Percentiles rank a stretch among this genome's conserved stretches.
Conservation (phyloP, 805 yeast genomes). For the Saccharomyces jurei region DNA sequence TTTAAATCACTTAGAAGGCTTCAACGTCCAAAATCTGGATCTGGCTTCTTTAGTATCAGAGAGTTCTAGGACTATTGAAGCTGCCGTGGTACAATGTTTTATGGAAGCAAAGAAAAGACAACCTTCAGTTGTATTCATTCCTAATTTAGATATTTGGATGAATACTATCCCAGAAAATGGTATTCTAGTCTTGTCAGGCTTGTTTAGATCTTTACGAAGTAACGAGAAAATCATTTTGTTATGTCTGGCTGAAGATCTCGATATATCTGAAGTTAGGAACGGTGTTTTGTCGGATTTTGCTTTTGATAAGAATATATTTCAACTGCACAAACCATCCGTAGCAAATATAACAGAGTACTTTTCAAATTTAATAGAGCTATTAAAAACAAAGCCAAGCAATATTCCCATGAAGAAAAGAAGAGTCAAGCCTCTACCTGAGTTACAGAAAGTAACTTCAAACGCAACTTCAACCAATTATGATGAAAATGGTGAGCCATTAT, state of each 20-base stretch:
- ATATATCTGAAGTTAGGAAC: conserved; percentile 35
- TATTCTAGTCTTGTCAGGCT: conserved; percentile 59
- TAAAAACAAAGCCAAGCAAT: conserved; percentile 61
- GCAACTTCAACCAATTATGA: conserved; percentile 10
- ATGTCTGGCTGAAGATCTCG: conserved; percentile 54
- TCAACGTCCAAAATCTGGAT: conserved; percentile 80
- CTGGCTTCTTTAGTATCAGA: conserved; percentile 71
- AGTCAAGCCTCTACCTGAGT: conserved; percentile 32
- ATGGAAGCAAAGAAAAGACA: conserved; percentile 83
- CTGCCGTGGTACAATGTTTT: conserved; percentile 72
- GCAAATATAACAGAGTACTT: conserved; percentile 53
- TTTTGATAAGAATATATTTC: conserved; percentile 37
- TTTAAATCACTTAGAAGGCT: conserved; percentile 77
- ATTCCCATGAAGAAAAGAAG: conserved; percentile 56
- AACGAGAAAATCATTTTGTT: conserved; percentile 67
- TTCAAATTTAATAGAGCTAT: conserved; percentile 41
- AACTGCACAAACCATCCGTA: conserved; percentile 40
- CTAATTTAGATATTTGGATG: conserved; percentile 73
- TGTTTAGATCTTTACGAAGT: conserved; percentile 59
- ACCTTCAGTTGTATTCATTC: conserved; percentile 78
- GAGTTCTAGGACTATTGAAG: conserved; percentile 73
- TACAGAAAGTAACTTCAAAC: conserved; percentile 31
- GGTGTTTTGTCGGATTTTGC: conserved; percentile 14
- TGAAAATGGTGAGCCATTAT: conserved; percentile 26
- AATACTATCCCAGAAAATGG: conserved; percentile 61